phyloP scores from a whole-genome alignment of 768 basidiomycete genomes.

The Kwoniella bestiolae region DNA sequence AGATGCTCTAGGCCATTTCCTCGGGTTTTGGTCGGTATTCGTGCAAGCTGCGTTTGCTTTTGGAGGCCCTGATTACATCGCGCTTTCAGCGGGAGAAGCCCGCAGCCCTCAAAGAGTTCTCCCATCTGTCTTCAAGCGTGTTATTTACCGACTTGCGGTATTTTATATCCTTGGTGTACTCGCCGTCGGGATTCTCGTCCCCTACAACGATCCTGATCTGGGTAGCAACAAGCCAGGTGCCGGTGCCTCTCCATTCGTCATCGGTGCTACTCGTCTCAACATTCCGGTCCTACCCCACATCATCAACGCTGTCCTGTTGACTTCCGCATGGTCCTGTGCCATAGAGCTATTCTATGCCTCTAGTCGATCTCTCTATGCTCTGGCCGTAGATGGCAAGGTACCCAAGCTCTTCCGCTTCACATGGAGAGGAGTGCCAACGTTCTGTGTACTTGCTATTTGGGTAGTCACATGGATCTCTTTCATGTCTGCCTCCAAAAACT shows the following conservation, averaged over 20 bases:
- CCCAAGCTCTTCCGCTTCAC: neutral
- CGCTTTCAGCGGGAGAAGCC: slow-evolving; percentile 44
- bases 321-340: too few relatives aligned
- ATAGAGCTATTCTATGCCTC: too few relatives aligned
- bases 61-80: slow-evolving; percentile 44
- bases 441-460: neutral
- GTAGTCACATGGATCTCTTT: neutral
- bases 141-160: slow-evolving; percentile 66
- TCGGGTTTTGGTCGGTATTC: slow-evolving; percentile 37
- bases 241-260: slow-evolving; percentile 40
- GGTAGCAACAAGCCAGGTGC: slow-evolving; percentile 33
- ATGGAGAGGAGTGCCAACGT: neutral
- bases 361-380: neutral
- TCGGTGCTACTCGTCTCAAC: slow-evolving; percentile 36
- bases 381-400: neutral
- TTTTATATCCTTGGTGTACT: slow-evolving; percentile 80
- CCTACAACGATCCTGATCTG: slow-evolving; percentile 60
- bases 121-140: slow-evolving; percentile 48
- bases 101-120: slow-evolving; percentile 48
- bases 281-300: slow-evolving; percentile 49
- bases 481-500: neutral
- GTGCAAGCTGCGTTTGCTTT: slow-evolving; percentile 47
- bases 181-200: slow-evolving; percentile 72
- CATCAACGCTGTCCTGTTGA: too few relatives aligned
- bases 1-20: slow-evolving; percentile 25